A percentile compares a stretch with the other conserved stretches of the same genome.
Conservation (phyloP, 2,329 filamentous ascomycete genomes). For the Botryotinia convoluta region DNA sequence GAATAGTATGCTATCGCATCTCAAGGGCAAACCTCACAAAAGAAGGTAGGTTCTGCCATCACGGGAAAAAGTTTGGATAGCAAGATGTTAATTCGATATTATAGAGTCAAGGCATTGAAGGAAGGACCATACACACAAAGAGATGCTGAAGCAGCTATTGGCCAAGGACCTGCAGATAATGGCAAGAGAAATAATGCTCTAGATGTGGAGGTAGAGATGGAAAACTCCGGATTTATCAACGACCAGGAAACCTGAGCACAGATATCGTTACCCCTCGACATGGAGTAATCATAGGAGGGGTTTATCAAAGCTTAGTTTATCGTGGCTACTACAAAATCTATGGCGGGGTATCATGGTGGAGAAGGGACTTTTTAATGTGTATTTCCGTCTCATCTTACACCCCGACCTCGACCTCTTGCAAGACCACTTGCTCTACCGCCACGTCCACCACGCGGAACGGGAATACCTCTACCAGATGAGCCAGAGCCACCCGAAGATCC, state of each 20-base stretch:
- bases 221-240: slow-evolving; percentile 33
- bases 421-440: slow-evolving; percentile 38
- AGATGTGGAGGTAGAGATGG: slow-evolving; percentile 43
- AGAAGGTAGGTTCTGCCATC: slow-evolving; percentile 59
- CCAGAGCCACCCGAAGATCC: slow-evolving; percentile 30
- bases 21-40: slow-evolving; percentile 89
- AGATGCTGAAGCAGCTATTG: slow-evolving; percentile 77
- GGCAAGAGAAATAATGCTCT: slow-evolving; percentile 44
- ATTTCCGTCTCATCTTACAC: slow-evolving; percentile 29
- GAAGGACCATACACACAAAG: slow-evolving; percentile 86
- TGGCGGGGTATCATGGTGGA: slow-evolving; percentile 19
- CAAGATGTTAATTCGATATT: slow-evolving; percentile 6
- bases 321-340: slow-evolving; percentile 11
- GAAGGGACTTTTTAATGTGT: slow-evolving; percentile 22
- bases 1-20: slow-evolving; percentile 69
- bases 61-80: not conserved
- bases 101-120: slow-evolving; percentile 74
- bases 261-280: not conserved
- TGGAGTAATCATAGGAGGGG: not conserved
- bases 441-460: slow-evolving; percentile 35
- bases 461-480: slow-evolving; percentile 36
- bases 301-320: slow-evolving; percentile 1
- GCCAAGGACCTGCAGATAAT: slow-evolving; percentile 66
- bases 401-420: slow-evolving; percentile 37
- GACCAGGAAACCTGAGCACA: slow-evolving; percentile 28